phyloP scores from a whole-genome alignment of 306 rosid species.

The Cajanus cajan region DNA sequence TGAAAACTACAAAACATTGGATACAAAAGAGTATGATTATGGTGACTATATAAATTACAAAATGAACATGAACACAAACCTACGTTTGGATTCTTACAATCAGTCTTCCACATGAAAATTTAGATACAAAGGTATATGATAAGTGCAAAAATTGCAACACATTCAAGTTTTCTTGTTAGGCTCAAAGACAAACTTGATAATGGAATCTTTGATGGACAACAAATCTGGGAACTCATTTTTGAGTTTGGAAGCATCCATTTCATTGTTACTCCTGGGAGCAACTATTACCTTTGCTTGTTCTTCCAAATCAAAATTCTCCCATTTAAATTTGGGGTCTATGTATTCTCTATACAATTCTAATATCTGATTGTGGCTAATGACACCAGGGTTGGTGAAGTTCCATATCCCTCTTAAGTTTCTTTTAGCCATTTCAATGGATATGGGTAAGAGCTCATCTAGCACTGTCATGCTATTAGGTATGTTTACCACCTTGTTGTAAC shows the following conservation, averaged over 20 bases:
- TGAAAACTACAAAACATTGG: neutral
- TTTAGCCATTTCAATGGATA: slow-evolving; percentile 70
- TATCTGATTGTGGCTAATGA: slow-evolving; percentile 67
- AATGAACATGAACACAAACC: neutral
- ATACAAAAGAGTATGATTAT: neutral
- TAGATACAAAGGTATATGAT: slow-evolving; percentile 23
- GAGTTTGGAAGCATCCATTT: slow-evolving; percentile 67
- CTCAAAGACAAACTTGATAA: slow-evolving; percentile 62
- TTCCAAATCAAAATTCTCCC: slow-evolving; percentile 59
- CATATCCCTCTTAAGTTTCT: slow-evolving; percentile 64
- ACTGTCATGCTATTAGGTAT: slow-evolving; percentile 80
- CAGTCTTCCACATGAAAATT: neutral
- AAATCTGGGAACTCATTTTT: slow-evolving; percentile 58
- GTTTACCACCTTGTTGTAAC: slow-evolving; percentile 65
- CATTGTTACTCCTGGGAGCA: slow-evolving; percentile 71
- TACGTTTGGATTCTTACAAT: slow-evolving; percentile 4
- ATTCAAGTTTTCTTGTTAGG: slow-evolving; percentile 61
- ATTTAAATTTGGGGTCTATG: slow-evolving; percentile 56
- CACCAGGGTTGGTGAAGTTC: slow-evolving; percentile 88
- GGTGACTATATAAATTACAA: neutral
- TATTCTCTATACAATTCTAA: slow-evolving; percentile 58
- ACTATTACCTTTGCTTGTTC: slow-evolving; percentile 73
- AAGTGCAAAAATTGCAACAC: neutral
- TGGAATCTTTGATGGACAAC: slow-evolving; percentile 58
- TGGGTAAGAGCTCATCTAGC: slow-evolving; percentile 69